Percentiles rank a stretch among this genome's conserved stretches.
phyloP scores from a whole-genome alignment of 768 basidiomycete species.

The Amanita rubescens region DNA sequence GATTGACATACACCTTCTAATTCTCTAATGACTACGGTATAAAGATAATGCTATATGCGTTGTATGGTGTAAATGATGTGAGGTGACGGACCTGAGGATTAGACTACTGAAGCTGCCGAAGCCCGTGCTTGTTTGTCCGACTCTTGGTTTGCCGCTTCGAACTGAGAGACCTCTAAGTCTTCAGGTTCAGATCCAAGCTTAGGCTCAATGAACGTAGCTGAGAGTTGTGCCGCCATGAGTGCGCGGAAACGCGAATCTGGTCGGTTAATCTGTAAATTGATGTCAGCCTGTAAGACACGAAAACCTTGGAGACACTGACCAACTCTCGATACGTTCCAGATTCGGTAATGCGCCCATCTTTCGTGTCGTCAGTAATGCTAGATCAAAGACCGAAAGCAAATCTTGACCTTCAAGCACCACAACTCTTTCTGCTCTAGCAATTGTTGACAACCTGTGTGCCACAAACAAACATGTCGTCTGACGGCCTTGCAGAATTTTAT shows the following conservation, averaged over 20 bases:
- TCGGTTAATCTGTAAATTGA: slow-evolving; percentile 42
- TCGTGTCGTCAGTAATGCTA: background rate
- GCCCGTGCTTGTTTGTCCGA: background rate
- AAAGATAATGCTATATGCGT: background rate
- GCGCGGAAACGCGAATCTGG: slow-evolving; percentile 73
- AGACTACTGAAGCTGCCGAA: background rate
- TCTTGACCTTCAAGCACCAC: slow-evolving; percentile 79
- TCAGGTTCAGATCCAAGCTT: slow-evolving; percentile 4
- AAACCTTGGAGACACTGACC: slow-evolving; percentile 31
- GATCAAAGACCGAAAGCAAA: background rate
- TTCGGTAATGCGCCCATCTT: slow-evolving; percentile 75
- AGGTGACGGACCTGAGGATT: background rate
- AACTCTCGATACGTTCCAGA: slow-evolving; percentile 76
- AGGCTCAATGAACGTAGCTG: slow-evolving; percentile 32
- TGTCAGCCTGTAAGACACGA: background rate
- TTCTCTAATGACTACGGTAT: background rate
- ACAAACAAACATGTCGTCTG: slow-evolving; percentile 87
- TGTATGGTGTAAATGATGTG: background rate
- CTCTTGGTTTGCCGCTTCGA: background rate
- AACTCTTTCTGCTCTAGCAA: slow-evolving; percentile 83
- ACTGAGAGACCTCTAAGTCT: background rate
- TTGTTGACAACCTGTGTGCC: slow-evolving; percentile 84
- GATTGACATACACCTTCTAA: background rate
- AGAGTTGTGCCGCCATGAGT: slow-evolving; percentile 87
- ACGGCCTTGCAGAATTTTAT: slow-evolving; percentile 71